Base-by-base conservation (phyloP, 139 green algal genomes). In the Ulvella scutata region DNA sequence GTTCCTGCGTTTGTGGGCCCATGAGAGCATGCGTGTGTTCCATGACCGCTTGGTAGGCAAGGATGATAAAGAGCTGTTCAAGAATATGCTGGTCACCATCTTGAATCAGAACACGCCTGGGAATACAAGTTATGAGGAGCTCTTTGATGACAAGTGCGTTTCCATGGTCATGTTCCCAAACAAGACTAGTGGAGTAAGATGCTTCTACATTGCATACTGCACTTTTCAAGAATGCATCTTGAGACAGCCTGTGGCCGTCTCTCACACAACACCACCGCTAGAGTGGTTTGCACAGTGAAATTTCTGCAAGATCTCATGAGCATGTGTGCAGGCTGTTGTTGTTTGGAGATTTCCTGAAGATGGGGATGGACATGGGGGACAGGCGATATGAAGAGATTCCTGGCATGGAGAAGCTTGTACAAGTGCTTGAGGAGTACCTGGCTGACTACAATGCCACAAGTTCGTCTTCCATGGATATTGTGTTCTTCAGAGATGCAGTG, bases 401-500 rank as follows among this genome's bases (percentile, higher is more conserved):
- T 0, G 72, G 82, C 35, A 60, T 80, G 38, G 29, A 43, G 36
- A 84, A 83, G 81, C 62, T 89, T 74, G 20, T 76, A 6, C 39
- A 73, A 29, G 76, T 87, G 43, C 76, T 93, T 75, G 84, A 90
- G 51, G 87, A 90, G 43, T 91, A 91, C 84, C 79, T 92, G 43
- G 84, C 87, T 28, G 85, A 91, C 38, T 92, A 91, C 88, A 94
- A 94, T 82, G 43, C 20, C 43, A 88, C 67, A 62, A 87, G 87
- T 75, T 79, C 80, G 0, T 78, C 72, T 37, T 75, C 67, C 3
- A 87, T 95, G 72, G 88, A 90, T 44, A 87, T 95, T 6, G 90
- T 94, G 2, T 92, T 96, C 77, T 96, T 96, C 85, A 77, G 81
- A 62, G 84, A 95, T 72, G 91, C 91, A 3, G 78, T 94, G 39